phyloP scores from a whole-genome alignment of 441 rosid species.

The Gossypium davidsonii region DNA sequence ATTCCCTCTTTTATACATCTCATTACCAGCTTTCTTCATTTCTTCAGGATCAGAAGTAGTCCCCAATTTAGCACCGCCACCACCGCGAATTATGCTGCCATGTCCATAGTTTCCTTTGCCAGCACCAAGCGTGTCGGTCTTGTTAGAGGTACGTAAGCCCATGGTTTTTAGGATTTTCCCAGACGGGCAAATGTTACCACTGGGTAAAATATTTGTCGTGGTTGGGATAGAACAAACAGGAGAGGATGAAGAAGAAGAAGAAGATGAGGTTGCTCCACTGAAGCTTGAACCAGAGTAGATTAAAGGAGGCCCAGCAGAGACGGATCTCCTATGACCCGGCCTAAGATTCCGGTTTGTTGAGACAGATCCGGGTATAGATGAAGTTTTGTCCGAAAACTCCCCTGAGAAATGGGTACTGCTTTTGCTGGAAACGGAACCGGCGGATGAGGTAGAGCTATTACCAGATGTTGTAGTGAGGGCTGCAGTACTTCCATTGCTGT shows the following conservation, averaged over 20 bases:
- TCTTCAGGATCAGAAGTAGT: slow-evolving; percentile 32
- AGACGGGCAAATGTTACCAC: slow-evolving; percentile 66
- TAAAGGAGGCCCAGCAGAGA: slow-evolving; percentile 60
- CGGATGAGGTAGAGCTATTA: slow-evolving; percentile 46
- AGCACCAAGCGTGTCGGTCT: slow-evolving; percentile 39
- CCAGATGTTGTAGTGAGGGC: slow-evolving; percentile 25
- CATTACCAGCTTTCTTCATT: slow-evolving; percentile 57
- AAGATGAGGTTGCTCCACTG: slow-evolving; percentile 17
- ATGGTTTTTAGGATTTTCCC: slow-evolving; percentile 61
- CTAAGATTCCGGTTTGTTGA: slow-evolving; percentile 21
- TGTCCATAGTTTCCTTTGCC: slow-evolving; percentile 65
- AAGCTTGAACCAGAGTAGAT: slow-evolving; percentile 53
- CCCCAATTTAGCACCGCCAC: slow-evolving; percentile 13
- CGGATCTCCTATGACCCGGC: slow-evolving; percentile 65
- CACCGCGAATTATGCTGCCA: slow-evolving; percentile 50
- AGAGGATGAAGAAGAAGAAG: slow-evolving; percentile 15
- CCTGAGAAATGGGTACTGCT: slow-evolving; percentile 24
- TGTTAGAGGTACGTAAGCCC: slow-evolving; percentile 27
- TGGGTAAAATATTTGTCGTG: slow-evolving; percentile 26
- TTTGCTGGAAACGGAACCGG: slow-evolving; percentile 32
- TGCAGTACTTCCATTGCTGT: slow-evolving; percentile 1
- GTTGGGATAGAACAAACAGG: slow-evolving; percentile 31
- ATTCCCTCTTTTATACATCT: slow-evolving; percentile 47
- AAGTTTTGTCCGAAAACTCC: slow-evolving; percentile 25
- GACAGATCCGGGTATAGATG: slow-evolving; percentile 29